phyloP scores from a whole-genome alignment of 2,329 filamentous ascomycete genomes.

The Aspergillus sp. region DNA sequence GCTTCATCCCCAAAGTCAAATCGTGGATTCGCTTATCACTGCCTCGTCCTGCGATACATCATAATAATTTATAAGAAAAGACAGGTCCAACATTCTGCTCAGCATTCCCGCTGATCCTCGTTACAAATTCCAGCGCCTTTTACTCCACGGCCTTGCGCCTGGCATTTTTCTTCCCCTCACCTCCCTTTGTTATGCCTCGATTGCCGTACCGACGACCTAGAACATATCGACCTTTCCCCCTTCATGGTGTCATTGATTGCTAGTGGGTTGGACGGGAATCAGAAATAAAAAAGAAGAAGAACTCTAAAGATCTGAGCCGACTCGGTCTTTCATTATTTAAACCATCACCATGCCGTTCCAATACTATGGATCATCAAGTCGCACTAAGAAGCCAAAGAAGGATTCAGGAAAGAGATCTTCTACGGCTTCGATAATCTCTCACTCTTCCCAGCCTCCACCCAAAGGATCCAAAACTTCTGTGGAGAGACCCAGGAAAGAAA shows the following conservation, averaged over 20 bases:
- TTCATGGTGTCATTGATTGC: not conserved
- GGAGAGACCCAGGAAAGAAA: constrained; percentile 14
- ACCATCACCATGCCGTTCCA: constrained; percentile 25
- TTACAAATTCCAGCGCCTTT: not conserved
- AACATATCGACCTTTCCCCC: not conserved
- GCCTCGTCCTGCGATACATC: too few species aligned
- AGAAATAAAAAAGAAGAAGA: too few species aligned
- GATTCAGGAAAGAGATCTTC: constrained; percentile 22
- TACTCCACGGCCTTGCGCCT: not conserved
- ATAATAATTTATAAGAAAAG: too few species aligned
- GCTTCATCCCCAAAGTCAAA: too few species aligned
- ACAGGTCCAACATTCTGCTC: not conserved
- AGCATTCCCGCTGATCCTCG: not conserved
- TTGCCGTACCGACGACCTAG: constrained; percentile 5
- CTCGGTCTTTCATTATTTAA: constrained; percentile 1
- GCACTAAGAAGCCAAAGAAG: constrained; percentile 23
- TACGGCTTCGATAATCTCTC: constrained; percentile 17
- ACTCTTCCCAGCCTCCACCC: constrained; percentile 12
- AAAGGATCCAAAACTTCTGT: constrained; percentile 12
- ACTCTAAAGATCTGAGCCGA: too few species aligned
- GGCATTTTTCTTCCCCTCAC: constrained; percentile 1
- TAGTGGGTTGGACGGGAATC: too few species aligned
- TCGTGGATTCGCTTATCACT: too few species aligned
- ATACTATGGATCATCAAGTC: constrained; percentile 14
- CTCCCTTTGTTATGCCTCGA: constrained; percentile 15